Evolutionary conservation across 805 yeast species (phyloP).

Genomic region (Metschnikowia proteae): DNA sequence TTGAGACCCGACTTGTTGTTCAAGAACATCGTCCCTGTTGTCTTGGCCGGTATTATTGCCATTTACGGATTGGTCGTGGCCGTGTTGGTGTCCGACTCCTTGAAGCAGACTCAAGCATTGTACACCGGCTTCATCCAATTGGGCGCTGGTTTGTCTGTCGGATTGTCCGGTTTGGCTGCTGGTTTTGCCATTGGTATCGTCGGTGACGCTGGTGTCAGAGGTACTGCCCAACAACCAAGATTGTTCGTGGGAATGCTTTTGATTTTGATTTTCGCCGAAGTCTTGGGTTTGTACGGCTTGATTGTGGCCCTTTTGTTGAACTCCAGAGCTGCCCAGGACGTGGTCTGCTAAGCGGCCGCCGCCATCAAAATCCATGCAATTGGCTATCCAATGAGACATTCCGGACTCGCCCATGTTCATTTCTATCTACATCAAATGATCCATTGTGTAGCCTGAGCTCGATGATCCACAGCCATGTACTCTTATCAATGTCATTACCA

Average conservation of each 20-base stretch:
- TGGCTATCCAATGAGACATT: neutral
- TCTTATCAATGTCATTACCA: neutral
- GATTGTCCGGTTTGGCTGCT: slow-evolving; percentile 95
- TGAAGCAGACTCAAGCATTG: slow-evolving; percentile 81
- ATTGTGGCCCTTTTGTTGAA: slow-evolving; percentile 96
- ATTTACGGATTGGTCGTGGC: slow-evolving; percentile 96
- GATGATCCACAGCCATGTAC: no score
- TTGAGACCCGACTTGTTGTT: slow-evolving; percentile 95
- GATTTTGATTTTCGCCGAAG: slow-evolving; percentile 98
- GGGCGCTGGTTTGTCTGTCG: slow-evolving; percentile 97
- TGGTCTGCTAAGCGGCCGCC: slow-evolving; percentile 54
- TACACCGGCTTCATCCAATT: slow-evolving; percentile 97
- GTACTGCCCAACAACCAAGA: slow-evolving; percentile 97
- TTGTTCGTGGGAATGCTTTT: slow-evolving; percentile 97
- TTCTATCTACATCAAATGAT: neutral
- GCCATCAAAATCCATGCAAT: neutral
- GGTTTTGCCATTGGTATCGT: slow-evolving; percentile 99
- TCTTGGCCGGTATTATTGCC: slow-evolving; percentile 99
- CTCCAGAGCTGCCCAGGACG: slow-evolving; percentile 96
- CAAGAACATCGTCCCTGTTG: slow-evolving; percentile 91
- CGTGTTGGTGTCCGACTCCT: slow-evolving; percentile 85
- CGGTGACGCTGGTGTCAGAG: slow-evolving; percentile 99
- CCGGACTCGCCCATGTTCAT: slow-evolving; percentile 2
- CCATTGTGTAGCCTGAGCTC: neutral
- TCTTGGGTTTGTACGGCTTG: slow-evolving; percentile 95